A percentile compares a stretch with the other conserved stretches of the same genome.
phyloP scores from a whole-genome alignment of 2,329 filamentous ascomycete species.

The Colletotrichum sp. region DNA sequence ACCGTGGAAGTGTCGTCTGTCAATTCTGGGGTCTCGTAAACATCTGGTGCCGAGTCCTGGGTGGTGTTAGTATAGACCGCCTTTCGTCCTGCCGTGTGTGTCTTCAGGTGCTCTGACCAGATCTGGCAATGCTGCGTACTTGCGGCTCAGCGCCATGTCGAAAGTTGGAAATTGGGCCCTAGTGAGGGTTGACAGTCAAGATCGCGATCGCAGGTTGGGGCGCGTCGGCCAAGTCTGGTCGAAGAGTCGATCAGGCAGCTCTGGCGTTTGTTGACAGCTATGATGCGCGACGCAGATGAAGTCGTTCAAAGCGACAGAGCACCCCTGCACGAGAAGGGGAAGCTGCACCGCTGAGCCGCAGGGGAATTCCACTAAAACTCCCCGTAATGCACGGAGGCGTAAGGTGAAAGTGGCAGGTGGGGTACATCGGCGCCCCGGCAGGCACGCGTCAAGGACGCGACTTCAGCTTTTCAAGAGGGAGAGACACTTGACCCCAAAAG shows the following conservation, averaged over 20 bases:
- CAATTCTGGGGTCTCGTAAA: conserved; percentile 94
- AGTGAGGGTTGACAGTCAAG: neutral
- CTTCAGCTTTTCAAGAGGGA: neutral
- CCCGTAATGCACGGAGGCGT: neutral
- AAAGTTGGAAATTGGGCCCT: neutral
- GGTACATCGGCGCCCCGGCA: neutral
- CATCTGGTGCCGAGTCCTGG: conserved; percentile 89
- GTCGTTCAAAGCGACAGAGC: neutral
- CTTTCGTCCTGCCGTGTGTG: neutral
- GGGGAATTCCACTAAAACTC: conserved; percentile 1
- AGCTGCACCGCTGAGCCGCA: conserved; percentile 4
- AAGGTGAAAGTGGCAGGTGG: conserved; percentile 1
- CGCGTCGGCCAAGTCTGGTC: neutral
- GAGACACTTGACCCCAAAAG: neutral
- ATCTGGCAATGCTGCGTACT: conserved; percentile 83
- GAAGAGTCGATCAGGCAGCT: neutral
- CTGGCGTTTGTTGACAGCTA: neutral
- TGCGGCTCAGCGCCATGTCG: conserved; percentile 75
- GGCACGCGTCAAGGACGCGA: conserved; percentile 15
- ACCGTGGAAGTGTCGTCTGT: conserved; percentile 89
- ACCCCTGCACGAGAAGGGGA: neutral
- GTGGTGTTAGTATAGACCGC: conserved; percentile 16
- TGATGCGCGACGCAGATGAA: neutral
- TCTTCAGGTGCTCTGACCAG: conserved; percentile 53
- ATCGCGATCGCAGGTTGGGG: neutral